Conservation (phyloP, 345 rosid genomes). For the Ceriops tagal region DNA sequence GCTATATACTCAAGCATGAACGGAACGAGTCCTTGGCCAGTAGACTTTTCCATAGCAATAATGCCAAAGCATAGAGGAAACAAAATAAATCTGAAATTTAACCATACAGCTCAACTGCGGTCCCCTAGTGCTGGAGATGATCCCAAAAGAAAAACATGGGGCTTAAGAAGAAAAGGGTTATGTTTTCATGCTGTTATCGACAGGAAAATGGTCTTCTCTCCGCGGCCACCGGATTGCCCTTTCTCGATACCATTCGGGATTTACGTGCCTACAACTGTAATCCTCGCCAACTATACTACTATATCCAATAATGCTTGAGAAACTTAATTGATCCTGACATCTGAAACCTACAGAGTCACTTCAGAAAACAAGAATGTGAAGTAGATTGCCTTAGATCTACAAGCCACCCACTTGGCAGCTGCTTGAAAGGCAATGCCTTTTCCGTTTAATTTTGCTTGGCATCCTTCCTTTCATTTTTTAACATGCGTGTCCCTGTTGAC, state of each 20-base stretch:
- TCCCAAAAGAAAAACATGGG: not conserved
- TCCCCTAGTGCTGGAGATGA: no score
- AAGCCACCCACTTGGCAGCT: not conserved
- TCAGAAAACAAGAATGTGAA: not conserved
- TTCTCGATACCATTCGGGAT: not conserved
- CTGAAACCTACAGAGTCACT: not conserved
- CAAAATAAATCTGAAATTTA: no score
- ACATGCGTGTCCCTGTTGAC: not conserved
- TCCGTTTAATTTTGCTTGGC: not conserved
- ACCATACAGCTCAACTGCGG: no score
- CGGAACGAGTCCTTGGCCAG: no score
- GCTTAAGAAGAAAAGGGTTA: not conserved
- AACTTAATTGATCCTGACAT: not conserved
- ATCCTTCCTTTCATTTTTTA: not conserved
- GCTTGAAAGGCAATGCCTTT: not conserved
- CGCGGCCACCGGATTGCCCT: not conserved
- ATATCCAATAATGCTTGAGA: not conserved
- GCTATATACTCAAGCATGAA: no score
- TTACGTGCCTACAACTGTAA: not conserved
- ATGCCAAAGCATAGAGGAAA: no score
- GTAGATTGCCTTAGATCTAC: not conserved
- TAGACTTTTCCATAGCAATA: no score
- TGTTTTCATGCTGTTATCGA: not conserved
- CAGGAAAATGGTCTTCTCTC: not conserved
- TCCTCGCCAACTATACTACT: not conserved